These are phyloP conservation scores for Globisporangium cederbergense DNA, from an alignment of 352 stramenopile genomes.

Conservation along the genomic window DNA sequence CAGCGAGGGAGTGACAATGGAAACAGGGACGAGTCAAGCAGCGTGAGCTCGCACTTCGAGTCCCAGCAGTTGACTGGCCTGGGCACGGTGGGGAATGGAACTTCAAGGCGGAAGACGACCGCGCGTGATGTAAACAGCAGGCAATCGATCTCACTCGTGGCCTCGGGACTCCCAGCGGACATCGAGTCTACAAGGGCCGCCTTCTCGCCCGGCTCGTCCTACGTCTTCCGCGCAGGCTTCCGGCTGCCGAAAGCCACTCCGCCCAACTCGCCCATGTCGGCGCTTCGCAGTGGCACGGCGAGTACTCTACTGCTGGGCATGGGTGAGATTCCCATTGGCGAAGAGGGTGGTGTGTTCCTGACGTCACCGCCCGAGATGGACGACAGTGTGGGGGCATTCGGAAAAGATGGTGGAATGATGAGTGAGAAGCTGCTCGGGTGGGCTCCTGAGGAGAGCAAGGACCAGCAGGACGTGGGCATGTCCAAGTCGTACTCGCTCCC, in stretches of 20 bases:
- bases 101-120: slow-evolving; percentile 25
- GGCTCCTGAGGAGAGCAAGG: slow-evolving; percentile 27
- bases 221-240: slow-evolving; percentile 56
- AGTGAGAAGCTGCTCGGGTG: slow-evolving; percentile 36
- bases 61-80: slow-evolving; percentile 37
- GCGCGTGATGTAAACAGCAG: slow-evolving; percentile 13
- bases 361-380: slow-evolving; percentile 21
- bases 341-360: slow-evolving; percentile 16
- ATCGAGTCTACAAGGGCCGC: slow-evolving; percentile 22
- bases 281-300: not conserved
- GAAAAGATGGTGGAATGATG: slow-evolving; percentile 10
- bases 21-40: slow-evolving; percentile 11
- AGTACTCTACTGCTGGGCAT: not conserved
- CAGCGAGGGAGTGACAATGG: slow-evolving; percentile 3
- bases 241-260: slow-evolving; percentile 47
- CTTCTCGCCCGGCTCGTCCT: slow-evolving; percentile 38
- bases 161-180: slow-evolving; percentile 29
- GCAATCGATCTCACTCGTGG: slow-evolving; percentile 27
- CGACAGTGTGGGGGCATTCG: not conserved
- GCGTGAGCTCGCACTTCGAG: slow-evolving; percentile 39
- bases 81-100: slow-evolving; percentile 15
- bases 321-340: slow-evolving; percentile 9
- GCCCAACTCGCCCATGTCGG: slow-evolving; percentile 20
- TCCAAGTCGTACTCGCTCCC: slow-evolving; percentile 54
- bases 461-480: slow-evolving; percentile 23